Evolutionary conservation across 352 stramenopile genomes (phyloP), one percentile per base, ranked within the genome.

Genomic region (Pythium pyrilobum): DNA sequence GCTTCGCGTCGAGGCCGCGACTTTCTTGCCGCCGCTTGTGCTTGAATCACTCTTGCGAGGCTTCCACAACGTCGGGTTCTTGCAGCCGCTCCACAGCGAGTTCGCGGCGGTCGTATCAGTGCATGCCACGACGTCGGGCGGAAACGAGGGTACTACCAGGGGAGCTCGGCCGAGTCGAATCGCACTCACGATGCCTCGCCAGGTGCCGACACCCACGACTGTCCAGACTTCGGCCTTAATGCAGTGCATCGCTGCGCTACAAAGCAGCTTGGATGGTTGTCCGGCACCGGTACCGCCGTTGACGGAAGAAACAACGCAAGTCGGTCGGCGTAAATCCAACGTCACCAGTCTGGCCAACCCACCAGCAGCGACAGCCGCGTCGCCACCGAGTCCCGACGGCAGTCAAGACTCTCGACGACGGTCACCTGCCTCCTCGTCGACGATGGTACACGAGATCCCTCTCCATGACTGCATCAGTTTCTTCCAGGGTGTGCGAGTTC

Each of bases 31-130:
- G 0, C 67, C 74, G 9, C 69, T 87, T 20, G 70, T 90, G 9
- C 66, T 90, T 12, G 77, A 88, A 49, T 88, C 80, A 15, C 58
- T 90, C 16, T 50, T 90, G 20, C 71, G 80, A 10, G 71, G 71
- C 10, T 84, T 79, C 38, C 74, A 87, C 55, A 72, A 62, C 36
- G 65, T 86, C 31, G 80, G 80, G 0, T 90, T 82, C 32, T 54
- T 87, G 32, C 80, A 90, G 59, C 65, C 81, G 10, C 13, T 75
- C 6, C 64, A 76, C 18, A 39, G 34, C 9, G 54, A 69, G 27
- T 66, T 69, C 41, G 23, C 42, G 9, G 27, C 45, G 28, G 28
- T 27, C 3, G 10, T 20, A 11, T 21, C 25, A n/a, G n/a, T n/a
- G n/a, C n/a, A n/a, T n/a, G n/a, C n/a, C n/a, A n/a, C n/a, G n/a